A percentile compares a stretch with the other conserved stretches of the same genome.
Evolutionary conservation across 1,284 basidiomycete genomes (phyloP).

Genomic region (Sanghuangporus baumii): DNA sequence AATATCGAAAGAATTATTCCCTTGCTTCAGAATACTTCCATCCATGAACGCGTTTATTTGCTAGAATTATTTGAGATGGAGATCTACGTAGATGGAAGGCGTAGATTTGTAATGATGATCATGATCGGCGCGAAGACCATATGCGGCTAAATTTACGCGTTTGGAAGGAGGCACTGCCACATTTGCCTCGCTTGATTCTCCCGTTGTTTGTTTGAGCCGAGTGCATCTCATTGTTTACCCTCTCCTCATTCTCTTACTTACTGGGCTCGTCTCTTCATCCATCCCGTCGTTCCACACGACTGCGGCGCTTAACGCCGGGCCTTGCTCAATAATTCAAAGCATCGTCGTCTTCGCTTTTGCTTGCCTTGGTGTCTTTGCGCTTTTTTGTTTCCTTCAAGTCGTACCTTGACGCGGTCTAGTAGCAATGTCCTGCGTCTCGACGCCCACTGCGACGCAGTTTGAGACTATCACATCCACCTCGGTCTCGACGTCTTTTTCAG

Average conservation of each 20-base stretch:
- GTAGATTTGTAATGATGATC: not conserved
- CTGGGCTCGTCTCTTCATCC: not conserved
- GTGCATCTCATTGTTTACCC: not conserved
- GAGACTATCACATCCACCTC: conserved; percentile 29
- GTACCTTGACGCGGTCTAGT: too few relatives aligned
- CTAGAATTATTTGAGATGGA: too few relatives aligned
- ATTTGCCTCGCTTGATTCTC: not conserved
- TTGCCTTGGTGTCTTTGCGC: not conserved
- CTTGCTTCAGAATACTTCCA: too few relatives aligned
- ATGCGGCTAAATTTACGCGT: not conserved
- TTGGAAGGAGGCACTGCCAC: not conserved
- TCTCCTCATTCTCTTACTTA: not conserved
- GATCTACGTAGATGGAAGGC: not conserved
- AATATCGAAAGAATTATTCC: too few relatives aligned
- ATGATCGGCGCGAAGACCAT: not conserved
- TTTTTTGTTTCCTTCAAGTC: not conserved
- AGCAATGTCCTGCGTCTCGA: conserved; percentile 26
- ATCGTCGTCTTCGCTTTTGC: not conserved
- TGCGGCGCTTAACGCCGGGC: not conserved
- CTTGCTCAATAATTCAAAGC: too few relatives aligned
- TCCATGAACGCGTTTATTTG: too few relatives aligned
- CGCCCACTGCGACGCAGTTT: conserved; percentile 35
- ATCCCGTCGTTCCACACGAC: not conserved
- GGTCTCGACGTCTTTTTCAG: conserved; percentile 32
- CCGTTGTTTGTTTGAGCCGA: too few relatives aligned